A percentile compares a stretch with the other conserved stretches of the same genome.
Evolutionary conservation across 257 asterid species (phyloP).

Genomic region (Plantago major): DNA sequence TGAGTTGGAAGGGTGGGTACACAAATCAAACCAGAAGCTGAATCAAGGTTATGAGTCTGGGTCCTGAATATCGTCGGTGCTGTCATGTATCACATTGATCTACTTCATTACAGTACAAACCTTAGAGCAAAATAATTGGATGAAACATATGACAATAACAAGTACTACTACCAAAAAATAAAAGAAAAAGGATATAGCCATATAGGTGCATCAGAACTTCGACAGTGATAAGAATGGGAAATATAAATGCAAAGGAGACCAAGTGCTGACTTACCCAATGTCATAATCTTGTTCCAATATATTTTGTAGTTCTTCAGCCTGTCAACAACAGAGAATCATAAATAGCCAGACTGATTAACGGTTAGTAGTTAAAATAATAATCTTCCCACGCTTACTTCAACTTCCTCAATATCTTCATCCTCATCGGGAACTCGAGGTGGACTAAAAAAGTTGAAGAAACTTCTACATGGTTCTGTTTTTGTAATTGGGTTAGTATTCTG

Average conservation of each 20-base stretch:
- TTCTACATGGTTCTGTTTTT: constrained; percentile 79
- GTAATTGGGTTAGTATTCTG: constrained; percentile 67
- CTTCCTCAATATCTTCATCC: constrained; percentile 79
- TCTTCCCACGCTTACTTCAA: constrained; percentile 47
- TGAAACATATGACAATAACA: too few relatives aligned
- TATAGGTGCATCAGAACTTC: neutral
- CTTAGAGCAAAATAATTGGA: too few relatives aligned
- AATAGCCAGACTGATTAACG: neutral
- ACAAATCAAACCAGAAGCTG: constrained; percentile 81
- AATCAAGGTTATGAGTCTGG: constrained; percentile 44
- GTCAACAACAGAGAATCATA: constrained; percentile 1
- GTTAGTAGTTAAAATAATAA: neutral
- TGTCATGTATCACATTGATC: neutral
- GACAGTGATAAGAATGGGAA: neutral
- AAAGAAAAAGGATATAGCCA: neutral
- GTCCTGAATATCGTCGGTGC: neutral
- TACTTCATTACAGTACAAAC: too few relatives aligned
- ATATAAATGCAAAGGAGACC: too few relatives aligned
- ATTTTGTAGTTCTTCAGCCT: constrained; percentile 83
- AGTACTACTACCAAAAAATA: too few relatives aligned
- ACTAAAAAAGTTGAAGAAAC: constrained; percentile 87
- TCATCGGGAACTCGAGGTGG: constrained; percentile 90
- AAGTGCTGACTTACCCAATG: constrained; percentile 52
- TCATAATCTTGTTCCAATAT: constrained; percentile 94
- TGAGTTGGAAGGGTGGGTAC: constrained; percentile 49